Conservation (phyloP, 169 alveolate species). For the Plasmodium blacklocki region DNA sequence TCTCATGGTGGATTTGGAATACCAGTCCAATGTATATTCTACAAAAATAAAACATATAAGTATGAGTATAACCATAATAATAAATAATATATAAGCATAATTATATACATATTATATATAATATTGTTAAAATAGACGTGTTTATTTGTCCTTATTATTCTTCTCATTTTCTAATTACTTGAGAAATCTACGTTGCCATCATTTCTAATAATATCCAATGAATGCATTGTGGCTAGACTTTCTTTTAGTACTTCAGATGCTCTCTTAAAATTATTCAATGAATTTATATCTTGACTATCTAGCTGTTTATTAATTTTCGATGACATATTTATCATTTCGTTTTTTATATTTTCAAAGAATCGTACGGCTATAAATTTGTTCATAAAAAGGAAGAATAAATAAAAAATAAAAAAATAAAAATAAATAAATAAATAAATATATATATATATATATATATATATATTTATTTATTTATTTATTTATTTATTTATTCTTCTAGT, state of each 20-base stretch:
- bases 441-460: background rate
- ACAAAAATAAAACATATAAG: background rate
- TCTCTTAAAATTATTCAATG: background rate
- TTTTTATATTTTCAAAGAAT: constrained; percentile 28
- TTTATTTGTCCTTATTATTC: background rate
- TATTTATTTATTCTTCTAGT: background rate
- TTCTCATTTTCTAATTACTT: background rate
- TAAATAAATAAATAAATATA: background rate
- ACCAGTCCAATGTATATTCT: constrained; percentile 59
- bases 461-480: background rate
- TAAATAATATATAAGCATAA: background rate
- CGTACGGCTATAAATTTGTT: constrained; percentile 16
- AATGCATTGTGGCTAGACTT: constrained; percentile 46
- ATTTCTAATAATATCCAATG: constrained; percentile 24
- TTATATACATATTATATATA: background rate
- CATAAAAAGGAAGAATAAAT: background rate
- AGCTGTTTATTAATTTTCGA: constrained; percentile 14
- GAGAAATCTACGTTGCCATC: background rate
- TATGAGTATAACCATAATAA: background rate
- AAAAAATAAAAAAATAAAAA: background rate
- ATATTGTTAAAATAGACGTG: background rate
- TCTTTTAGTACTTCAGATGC: constrained; percentile 26
- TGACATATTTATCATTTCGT: constrained; percentile 8
- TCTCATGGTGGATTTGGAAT: constrained; percentile 17
- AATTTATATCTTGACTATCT: background rate